Conservation (phyloP, 805 yeast species). For the Candida peoriensis region DNA sequence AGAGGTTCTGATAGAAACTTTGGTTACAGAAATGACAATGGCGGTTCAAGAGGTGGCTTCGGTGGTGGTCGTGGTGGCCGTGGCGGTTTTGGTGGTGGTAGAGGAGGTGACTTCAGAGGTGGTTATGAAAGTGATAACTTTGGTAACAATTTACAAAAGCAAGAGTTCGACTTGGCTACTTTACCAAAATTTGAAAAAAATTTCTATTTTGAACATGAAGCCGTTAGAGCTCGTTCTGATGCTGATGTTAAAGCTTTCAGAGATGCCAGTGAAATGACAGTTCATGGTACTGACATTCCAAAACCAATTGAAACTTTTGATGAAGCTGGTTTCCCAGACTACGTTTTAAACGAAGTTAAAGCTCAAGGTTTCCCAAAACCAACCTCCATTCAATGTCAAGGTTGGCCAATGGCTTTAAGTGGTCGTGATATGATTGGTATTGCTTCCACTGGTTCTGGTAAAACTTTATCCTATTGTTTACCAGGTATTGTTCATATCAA, state of each 20-base stretch:
- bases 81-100: conserved; percentile 23
- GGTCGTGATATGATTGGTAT: conserved; percentile 99
- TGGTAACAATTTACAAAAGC: conserved; percentile 58
- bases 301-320: conserved; percentile 90
- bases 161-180: conserved; percentile 72
- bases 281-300: conserved; percentile 80
- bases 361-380: conserved; percentile 91
- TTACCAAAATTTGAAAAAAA: conserved; percentile 92
- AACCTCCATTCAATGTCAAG: conserved; percentile 97
- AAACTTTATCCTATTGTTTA: conserved; percentile 93
- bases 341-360: conserved; percentile 83
- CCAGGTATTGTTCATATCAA: conserved; percentile 97
- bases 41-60: conserved; percentile 23
- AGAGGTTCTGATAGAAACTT: conserved; percentile 31
- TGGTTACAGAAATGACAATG: conserved; percentile 34
- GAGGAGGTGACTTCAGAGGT: conserved; percentile 35
- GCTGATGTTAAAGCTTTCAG: conserved; percentile 74
- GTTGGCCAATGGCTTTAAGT: conserved; percentile 99
- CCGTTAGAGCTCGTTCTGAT: conserved; percentile 70
- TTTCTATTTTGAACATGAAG: conserved; percentile 83
- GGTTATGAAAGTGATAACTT: conserved; percentile 38
- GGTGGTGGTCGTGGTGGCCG: conserved; percentile 34
- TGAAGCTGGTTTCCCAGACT: conserved; percentile 97
- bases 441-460: conserved; percentile 99
- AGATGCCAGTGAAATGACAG: conserved; percentile 79